Percentiles rank a stretch among this genome's conserved stretches.
Conservation (phyloP, 768 basidiomycete species). For the Pulveroboletus sp. region DNA sequence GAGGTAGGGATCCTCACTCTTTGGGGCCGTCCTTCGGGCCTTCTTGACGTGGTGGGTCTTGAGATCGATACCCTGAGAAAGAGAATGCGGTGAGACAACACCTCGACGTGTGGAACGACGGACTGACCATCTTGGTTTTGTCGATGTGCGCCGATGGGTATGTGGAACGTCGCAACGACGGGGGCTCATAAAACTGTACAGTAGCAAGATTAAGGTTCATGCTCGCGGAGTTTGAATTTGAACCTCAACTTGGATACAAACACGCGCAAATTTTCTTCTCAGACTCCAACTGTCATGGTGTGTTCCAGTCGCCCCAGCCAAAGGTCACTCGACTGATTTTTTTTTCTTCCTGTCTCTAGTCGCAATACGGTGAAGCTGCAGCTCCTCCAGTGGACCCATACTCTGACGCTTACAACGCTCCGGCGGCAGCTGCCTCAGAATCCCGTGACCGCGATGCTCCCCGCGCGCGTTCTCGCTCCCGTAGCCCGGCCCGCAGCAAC, state of each 20-base stretch:
- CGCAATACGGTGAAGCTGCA: conserved; percentile 63
- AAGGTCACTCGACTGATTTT: neutral
- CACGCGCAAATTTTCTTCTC: conserved; percentile 38
- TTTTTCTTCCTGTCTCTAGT: conserved; percentile 11
- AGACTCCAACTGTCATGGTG: conserved; percentile 69
- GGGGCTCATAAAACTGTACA: conserved; percentile 71
- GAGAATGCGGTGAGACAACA: conserved; percentile 9
- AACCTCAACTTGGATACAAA: conserved; percentile 36
- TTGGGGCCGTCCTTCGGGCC: conserved; percentile 88
- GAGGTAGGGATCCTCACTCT: conserved; percentile 99
- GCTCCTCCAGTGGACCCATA: conserved; percentile 69
- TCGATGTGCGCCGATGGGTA: conserved; percentile 47
- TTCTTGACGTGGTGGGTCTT: conserved; percentile 98
- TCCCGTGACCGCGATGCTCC: conserved; percentile 51
- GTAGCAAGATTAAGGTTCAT: conserved; percentile 38
- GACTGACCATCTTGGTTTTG: conserved; percentile 81
- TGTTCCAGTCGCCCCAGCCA: conserved; percentile 12
- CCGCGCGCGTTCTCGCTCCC: conserved; percentile 71
- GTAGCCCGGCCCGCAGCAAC: conserved; percentile 55
- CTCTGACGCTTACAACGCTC: conserved; percentile 74
- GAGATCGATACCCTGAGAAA: conserved; percentile 87
- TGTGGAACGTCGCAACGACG: conserved; percentile 31
- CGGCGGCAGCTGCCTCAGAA: conserved; percentile 43
- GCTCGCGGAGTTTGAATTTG: conserved; percentile 26
- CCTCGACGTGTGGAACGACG: conserved; percentile 35